Base-by-base conservation (phyloP, 1,284 basidiomycete species). In the Ceratobasidium sp. region DNA sequence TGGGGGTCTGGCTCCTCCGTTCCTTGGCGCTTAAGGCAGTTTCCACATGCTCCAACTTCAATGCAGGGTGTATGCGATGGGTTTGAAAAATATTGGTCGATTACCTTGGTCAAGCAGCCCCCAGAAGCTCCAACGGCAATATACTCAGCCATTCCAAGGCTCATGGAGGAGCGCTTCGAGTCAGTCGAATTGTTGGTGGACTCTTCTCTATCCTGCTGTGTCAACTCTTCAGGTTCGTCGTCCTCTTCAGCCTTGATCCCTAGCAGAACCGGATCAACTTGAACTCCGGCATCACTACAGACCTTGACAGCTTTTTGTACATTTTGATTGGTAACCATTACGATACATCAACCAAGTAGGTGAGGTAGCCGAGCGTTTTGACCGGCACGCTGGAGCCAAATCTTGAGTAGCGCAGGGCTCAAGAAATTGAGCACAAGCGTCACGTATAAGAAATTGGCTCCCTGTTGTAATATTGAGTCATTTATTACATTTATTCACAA, bases 111-210 rank as follows among this genome's bases (percentile, higher is more conserved):
- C n/a, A n/a, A n/a, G n/a, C 57, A 59, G 2, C 57, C 57, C 10
- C 57, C 57, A 39, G 39, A 6, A 3, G 9, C n/a, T 6, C 57
- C 57, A 41, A 36, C 41, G 8, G 57, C 57, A 41, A 59, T 59
- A n/a, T 59, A 59, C 23, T 39, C 34, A n/a, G 57, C 57, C 57
- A 59, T 59, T 34, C 23, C 57, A 12, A 59, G 28, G 52, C 52
- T 53, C 52, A 53, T 53, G 9, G 14, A 21, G 4, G 52, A 30
- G 18, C 52, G 52, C 28, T 32, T 53, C 4, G 28, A 53, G 52
- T 14, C 18, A 30, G 28, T 30, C 16, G 52, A 30, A 4, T 30
- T 26, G 16, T 32, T 30, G 14, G 26, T 12, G 6, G 12, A 8
- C 1, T 30, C 14, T 12, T 9, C 21, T 60, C 43, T 3, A 4